phyloP scores from a whole-genome alignment of 2,329 filamentous ascomycete genomes.

The Thelonectria olida region DNA sequence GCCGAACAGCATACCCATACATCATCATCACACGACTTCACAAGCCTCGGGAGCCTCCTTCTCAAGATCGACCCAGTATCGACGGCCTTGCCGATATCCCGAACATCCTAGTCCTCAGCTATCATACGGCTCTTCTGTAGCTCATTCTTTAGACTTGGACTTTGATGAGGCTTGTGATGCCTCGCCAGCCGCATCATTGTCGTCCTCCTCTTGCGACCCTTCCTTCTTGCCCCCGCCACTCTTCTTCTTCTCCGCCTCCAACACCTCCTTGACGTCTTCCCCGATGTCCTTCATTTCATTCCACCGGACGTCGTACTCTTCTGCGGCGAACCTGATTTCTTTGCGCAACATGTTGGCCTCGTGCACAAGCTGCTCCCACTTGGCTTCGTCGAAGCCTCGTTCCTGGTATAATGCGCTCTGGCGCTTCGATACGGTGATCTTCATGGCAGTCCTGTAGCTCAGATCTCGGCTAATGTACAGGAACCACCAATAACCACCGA shows the following conservation, averaged over 20 bases:
- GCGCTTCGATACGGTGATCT: slow-evolving; percentile 82
- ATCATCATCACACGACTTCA: slow-evolving; percentile 13
- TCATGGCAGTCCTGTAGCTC: slow-evolving; percentile 85
- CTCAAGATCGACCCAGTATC: neutral
- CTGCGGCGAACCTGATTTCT: slow-evolving; percentile 83
- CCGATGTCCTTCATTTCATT: slow-evolving; percentile 79
- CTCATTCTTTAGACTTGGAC: neutral
- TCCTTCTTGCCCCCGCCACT: slow-evolving; percentile 47
- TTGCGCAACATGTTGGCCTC: slow-evolving; percentile 80
- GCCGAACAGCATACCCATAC: neutral
- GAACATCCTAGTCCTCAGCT: neutral
- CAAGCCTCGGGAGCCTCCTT: slow-evolving; percentile 4
- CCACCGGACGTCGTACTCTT: slow-evolving; percentile 92
- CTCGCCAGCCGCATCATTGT: slow-evolving; percentile 18
- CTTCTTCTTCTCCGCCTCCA: slow-evolving; percentile 61
- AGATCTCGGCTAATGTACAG: slow-evolving; percentile 91
- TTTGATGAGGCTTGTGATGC: slow-evolving; percentile 4
- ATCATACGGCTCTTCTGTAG: neutral
- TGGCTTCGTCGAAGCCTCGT: slow-evolving; percentile 77
- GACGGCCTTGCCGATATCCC: slow-evolving; percentile 11
- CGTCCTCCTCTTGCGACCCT: slow-evolving; percentile 47
- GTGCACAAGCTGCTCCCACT: slow-evolving; percentile 82
- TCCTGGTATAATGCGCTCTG: slow-evolving; percentile 80
- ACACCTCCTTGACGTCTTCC: slow-evolving; percentile 68
- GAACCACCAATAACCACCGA: slow-evolving; percentile 93